Conservation (phyloP, 2,329 filamentous ascomycete species). For the Penicillium sp. region DNA sequence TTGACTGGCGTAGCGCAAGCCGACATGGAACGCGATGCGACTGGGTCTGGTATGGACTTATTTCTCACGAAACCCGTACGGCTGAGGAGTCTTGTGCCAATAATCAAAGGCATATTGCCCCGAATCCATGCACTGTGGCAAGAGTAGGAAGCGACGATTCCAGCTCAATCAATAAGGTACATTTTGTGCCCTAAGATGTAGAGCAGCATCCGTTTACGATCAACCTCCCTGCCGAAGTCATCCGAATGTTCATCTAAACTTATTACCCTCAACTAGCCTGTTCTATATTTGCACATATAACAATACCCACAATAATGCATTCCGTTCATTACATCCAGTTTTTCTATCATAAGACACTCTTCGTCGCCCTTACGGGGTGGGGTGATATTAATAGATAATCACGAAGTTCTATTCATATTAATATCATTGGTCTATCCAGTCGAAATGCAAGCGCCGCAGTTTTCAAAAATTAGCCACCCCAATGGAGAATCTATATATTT, state of each 20-base stretch:
- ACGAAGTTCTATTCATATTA: neutral
- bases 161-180: neutral
- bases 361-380: neutral
- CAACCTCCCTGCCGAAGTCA: neutral
- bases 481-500: neutral
- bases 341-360: neutral
- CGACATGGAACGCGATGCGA: slow-evolving; percentile 28
- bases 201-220: neutral
- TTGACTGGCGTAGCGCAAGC: slow-evolving; percentile 31
- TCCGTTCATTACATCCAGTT: neutral
- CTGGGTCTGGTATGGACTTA: slow-evolving; percentile 29
- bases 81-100: slow-evolving; percentile 1
- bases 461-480: neutral
- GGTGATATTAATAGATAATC: neutral
- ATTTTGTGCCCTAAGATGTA: neutral
- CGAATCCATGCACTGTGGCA: neutral
- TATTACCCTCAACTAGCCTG: neutral
- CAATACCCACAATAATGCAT: neutral
- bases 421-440: neutral
- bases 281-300: neutral
- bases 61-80: slow-evolving; percentile 33
- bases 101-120: slow-evolving; percentile 1
- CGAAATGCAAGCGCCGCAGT: neutral
- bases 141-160: neutral
- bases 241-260: neutral